These are phyloP conservation scores for Shiraia bambusicola DNA, from an alignment of 2,329 filamentous ascomycete species.

Conservation along the genomic window DNA sequence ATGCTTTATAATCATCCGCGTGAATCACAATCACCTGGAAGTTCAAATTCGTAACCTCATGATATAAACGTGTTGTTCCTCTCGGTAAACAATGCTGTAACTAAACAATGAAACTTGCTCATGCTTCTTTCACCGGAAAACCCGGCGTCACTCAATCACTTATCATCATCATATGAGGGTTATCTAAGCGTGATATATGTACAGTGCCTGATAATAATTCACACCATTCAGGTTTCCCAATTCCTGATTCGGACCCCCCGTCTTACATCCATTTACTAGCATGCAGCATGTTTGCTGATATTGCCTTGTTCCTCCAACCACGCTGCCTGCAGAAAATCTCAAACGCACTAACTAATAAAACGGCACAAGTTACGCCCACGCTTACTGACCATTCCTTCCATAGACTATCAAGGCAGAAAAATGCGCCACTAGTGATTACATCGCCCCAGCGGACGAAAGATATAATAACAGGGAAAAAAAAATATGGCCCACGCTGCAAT, in stretches of 20 bases:
- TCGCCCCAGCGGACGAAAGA: too few species aligned
- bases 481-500: too few species aligned
- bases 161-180: not conserved
- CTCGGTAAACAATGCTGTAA: not conserved
- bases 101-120: not conserved
- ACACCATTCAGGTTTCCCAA: not conserved
- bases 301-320: not conserved
- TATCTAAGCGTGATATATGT: not conserved
- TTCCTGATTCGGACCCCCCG: not conserved
- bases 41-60: not conserved
- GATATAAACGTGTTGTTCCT: not conserved
- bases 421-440: too few species aligned
- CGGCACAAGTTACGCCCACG: not conserved
- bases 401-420: too few species aligned
- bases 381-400: too few species aligned
- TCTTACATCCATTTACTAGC: not conserved
- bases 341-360: not conserved
- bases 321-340: not conserved
- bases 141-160: not conserved
- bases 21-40: not conserved
- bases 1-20: too few species aligned
- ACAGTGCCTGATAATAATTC: not conserved
- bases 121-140: too few species aligned
- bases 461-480: too few species aligned
- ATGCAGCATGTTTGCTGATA: not conserved